Evolutionary conservation across 331 rosid genomes (phyloP).

Genomic region (Quercus phellos): DNA sequence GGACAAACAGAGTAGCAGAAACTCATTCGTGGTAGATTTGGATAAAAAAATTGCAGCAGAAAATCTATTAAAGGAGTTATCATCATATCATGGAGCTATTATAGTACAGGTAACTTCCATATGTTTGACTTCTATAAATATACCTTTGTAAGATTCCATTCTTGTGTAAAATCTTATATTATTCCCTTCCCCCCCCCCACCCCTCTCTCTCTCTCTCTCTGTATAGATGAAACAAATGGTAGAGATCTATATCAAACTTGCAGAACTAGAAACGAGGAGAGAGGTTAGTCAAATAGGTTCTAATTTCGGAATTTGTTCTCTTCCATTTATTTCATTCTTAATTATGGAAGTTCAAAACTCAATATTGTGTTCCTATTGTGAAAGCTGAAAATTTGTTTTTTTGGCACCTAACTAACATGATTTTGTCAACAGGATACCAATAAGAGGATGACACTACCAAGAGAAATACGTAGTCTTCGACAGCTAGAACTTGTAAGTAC

Average conservation of each 20-base stretch:
- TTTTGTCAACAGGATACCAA: conserved; percentile 71
- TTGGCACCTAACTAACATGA: conserved; percentile 19
- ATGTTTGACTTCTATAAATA: neutral
- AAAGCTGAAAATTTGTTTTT: neutral
- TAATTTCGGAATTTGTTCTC: conserved; percentile 4
- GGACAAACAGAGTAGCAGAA: conserved; percentile 80
- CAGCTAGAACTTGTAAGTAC: conserved; percentile 76
- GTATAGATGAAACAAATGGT: conserved; percentile 88
- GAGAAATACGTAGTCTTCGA: conserved; percentile 75
- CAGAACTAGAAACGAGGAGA: conserved; percentile 83
- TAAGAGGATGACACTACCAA: conserved; percentile 66
- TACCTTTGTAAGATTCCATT: neutral
- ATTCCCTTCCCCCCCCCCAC: neutral
- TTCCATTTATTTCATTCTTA: conserved; percentile 16
- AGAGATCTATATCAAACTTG: conserved; percentile 92
- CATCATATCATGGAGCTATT: conserved; percentile 60
- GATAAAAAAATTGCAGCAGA: conserved; percentile 95
- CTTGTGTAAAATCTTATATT: neutral
- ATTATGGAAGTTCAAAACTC: conserved; percentile 11
- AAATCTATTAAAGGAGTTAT: conserved; percentile 64
- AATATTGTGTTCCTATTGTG: neutral
- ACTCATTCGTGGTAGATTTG: conserved; percentile 89
- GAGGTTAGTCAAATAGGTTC: conserved; percentile 49
- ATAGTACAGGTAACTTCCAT: conserved; percentile 54
- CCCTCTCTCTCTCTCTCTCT: neutral